Percentiles rank a stretch among this genome's conserved stretches.
Conservation (phyloP, 495 filamentous ascomycete species). For the Chaetomidium leptoderma region DNA sequence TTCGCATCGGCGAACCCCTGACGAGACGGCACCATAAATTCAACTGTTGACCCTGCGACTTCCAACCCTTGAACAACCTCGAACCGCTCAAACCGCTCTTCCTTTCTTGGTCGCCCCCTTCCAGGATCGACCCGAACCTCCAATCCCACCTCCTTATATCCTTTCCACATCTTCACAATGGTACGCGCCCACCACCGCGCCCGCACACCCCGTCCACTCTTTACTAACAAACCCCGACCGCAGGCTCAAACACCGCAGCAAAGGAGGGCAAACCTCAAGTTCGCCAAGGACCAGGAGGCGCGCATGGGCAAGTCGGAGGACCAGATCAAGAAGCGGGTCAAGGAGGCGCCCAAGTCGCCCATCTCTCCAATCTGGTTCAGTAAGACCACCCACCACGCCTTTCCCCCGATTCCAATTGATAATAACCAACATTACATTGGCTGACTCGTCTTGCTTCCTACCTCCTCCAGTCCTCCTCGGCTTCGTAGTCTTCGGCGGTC, state of each 20-base stretch:
- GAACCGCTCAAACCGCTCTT: no score
- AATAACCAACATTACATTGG: no score
- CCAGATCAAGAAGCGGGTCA: conserved; percentile 61
- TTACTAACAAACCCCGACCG: background rate
- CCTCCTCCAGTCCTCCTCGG: conserved; percentile 66
- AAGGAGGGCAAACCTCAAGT: conserved; percentile 81
- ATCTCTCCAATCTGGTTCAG: conserved; percentile 79
- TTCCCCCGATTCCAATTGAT: no score
- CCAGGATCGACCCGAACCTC: background rate
- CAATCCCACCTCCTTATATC: background rate
- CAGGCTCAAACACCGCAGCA: conserved; percentile 95
- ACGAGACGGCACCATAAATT: background rate
- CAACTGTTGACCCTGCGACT: no score
- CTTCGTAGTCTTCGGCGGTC: conserved; percentile 80
- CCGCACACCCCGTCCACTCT: background rate
- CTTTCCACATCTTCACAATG: conserved; percentile 21
- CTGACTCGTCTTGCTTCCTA: background rate
- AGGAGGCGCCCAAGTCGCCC: conserved; percentile 63
- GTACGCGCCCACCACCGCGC: conserved; percentile 12
- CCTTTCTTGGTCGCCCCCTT: background rate
- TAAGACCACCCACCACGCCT: no score
- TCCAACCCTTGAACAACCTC: background rate
- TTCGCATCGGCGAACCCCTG: background rate
- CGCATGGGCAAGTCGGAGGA: conserved; percentile 78
- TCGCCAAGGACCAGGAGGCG: conserved; percentile 69